A percentile compares a stretch with the other conserved stretches of the same genome.
Evolutionary conservation across 2,329 filamentous ascomycete genomes (phyloP).

Genomic region (Proliferodiscus dingleyae): DNA sequence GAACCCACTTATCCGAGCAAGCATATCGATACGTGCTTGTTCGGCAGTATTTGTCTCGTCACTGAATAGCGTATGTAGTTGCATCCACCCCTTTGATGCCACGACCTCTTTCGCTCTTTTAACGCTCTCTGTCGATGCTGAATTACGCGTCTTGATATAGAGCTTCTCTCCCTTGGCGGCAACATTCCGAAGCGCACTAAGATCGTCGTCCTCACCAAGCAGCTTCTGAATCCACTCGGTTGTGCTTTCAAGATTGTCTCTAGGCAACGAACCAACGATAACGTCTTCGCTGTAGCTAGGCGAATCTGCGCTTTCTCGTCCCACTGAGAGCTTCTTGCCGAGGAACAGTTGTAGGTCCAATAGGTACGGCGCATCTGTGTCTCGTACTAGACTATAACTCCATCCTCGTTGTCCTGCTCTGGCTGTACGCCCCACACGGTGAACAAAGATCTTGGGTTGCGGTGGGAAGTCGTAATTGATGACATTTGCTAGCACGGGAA

Average conservation of each 20-base stretch:
- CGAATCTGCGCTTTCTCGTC: constrained; percentile 53
- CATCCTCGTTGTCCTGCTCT: constrained; percentile 89
- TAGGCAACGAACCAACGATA: constrained; percentile 69
- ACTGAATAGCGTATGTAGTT: constrained; percentile 77
- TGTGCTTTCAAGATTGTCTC: constrained; percentile 68
- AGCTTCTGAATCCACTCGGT: constrained; percentile 82
- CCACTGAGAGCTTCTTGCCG: constrained; percentile 74
- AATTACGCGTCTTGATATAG: constrained; percentile 83
- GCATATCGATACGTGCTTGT: constrained; percentile 74
- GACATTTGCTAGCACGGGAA: constrained; percentile 90
- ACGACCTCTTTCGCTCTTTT: constrained; percentile 79
- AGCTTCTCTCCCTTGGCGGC: constrained; percentile 86
- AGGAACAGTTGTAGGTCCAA: constrained; percentile 93
- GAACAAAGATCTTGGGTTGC: constrained; percentile 94
- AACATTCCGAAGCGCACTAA: constrained; percentile 66
- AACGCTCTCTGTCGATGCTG: constrained; percentile 84
- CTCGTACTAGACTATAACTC: constrained; percentile 88
- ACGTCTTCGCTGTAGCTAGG: constrained; percentile 78
- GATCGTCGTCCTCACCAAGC: constrained; percentile 68
- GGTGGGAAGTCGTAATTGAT: constrained; percentile 99
- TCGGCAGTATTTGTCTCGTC: constrained; percentile 61
- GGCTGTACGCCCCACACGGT: constrained; percentile 92
- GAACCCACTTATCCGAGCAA: constrained; percentile 83
- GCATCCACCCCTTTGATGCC: constrained; percentile 62
- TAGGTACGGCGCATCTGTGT: constrained; percentile 85